These are phyloP conservation scores for Aspergillus brunneoviolaceus DNA, from an alignment of 2,329 filamentous ascomycete species.

Conservation along the genomic window DNA sequence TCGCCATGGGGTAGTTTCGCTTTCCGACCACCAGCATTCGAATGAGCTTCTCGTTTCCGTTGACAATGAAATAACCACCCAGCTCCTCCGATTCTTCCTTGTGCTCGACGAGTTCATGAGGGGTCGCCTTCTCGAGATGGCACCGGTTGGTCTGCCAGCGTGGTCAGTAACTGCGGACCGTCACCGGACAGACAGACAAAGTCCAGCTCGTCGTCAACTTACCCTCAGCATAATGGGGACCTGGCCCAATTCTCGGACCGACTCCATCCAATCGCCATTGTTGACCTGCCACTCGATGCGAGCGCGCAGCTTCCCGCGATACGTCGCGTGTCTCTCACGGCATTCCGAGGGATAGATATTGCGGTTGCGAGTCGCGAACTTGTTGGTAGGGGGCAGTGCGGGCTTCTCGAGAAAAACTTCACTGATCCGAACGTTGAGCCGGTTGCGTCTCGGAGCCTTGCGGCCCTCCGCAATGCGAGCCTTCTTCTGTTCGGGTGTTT, in stretches of 20 bases:
- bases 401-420: slow-evolving; percentile 82
- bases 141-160: slow-evolving; percentile 73
- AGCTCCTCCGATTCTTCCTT: slow-evolving; percentile 97
- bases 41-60: slow-evolving; percentile 95
- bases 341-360: slow-evolving; percentile 91
- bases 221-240: slow-evolving; percentile 93
- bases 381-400: slow-evolving; percentile 76
- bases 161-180: slow-evolving; percentile 8
- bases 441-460: slow-evolving; percentile 63
- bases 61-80: slow-evolving; percentile 95
- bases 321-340: slow-evolving; percentile 88
- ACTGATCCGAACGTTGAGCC: slow-evolving; percentile 73
- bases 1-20: slow-evolving; percentile 93
- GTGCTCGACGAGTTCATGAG: slow-evolving; percentile 74
- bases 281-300: slow-evolving; percentile 86
- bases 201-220: slow-evolving; percentile 30
- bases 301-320: slow-evolving; percentile 80
- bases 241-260: slow-evolving; percentile 80
- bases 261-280: slow-evolving; percentile 78
- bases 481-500: slow-evolving; percentile 40
- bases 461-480: slow-evolving; percentile 54
- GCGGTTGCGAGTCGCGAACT: slow-evolving; percentile 73
- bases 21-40: slow-evolving; percentile 86
- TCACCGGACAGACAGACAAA: not conserved
- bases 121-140: slow-evolving; percentile 82